These are phyloP conservation scores for Russula olivacea DNA, from an alignment of 768 basidiomycete species.

Conservation along the genomic window DNA sequence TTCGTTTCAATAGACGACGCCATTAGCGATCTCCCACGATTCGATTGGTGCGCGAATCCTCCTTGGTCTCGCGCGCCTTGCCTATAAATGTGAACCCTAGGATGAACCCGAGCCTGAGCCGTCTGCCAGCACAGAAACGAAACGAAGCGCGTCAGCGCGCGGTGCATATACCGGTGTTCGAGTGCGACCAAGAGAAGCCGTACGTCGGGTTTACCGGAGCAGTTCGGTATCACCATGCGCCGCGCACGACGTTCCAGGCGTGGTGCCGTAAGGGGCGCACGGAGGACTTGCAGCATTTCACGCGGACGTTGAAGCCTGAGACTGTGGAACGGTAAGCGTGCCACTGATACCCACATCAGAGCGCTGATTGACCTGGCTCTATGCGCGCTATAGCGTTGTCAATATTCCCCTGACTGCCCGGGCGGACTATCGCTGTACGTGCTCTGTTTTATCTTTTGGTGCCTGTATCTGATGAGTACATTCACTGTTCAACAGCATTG, in stretches of 20 bases:
- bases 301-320: constrained; percentile 43
- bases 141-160: constrained; percentile 9
- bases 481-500: constrained; percentile 34
- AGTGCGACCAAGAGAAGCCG: constrained; percentile 35
- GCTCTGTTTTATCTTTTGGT: neutral
- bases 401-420: constrained; percentile 49
- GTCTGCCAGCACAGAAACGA: constrained; percentile 30
- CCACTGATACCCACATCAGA: neutral
- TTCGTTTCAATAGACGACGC: constrained; percentile 65
- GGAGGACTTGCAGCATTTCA: constrained; percentile 61
- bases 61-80: neutral
- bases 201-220: constrained; percentile 34
- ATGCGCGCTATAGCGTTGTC: constrained; percentile 41
- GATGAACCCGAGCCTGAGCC: constrained; percentile 23
- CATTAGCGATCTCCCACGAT: constrained; percentile 63
- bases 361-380: neutral
- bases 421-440: constrained; percentile 63
- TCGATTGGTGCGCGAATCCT: constrained; percentile 56
- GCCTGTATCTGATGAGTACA: neutral
- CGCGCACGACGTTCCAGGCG: constrained; percentile 41
- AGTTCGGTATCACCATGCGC: constrained; percentile 34
- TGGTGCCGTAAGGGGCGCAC: constrained; percentile 42
- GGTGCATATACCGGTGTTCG: constrained; percentile 30
- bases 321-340: constrained; percentile 52
- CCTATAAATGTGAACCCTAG: neutral